Evolutionary conservation across 805 yeast genomes (phyloP).

Genomic region (Candida awuae): DNA sequence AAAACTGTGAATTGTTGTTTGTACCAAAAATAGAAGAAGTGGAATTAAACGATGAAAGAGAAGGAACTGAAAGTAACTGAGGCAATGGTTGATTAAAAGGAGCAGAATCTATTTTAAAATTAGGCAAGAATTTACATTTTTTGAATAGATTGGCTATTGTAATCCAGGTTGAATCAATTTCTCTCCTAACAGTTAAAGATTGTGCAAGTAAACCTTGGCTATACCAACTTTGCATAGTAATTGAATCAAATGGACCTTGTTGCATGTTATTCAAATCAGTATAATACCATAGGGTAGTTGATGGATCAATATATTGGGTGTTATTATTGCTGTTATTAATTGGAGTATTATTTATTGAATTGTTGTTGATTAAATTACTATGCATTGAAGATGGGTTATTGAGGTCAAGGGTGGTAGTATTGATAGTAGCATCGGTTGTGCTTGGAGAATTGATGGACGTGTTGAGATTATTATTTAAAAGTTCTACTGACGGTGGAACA

Average conservation of each 20-base stretch:
- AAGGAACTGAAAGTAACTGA: conserved; percentile 1
- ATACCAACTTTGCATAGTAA: conserved; percentile 74
- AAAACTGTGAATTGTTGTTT: conserved; percentile 5
- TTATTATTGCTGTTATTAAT: background rate
- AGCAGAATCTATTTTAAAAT: background rate
- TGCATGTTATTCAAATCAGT: conserved; percentile 60
- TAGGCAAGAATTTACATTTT: background rate
- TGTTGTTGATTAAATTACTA: no score
- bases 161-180: conserved; percentile 42
- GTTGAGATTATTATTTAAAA: no score
- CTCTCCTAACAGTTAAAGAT: conserved; percentile 50
- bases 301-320: background rate
- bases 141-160: conserved; percentile 43
- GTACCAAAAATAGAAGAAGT: conserved; percentile 13
- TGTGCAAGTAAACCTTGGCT: conserved; percentile 48
- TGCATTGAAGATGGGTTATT: no score
- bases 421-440: background rate
- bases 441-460: no score
- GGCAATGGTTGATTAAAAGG: conserved; percentile 8
- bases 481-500: conserved; percentile 3
- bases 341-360: no score
- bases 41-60: conserved; percentile 13
- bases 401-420: background rate
- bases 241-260: conserved; percentile 78
- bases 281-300: conserved; percentile 48